phyloP scores from a whole-genome alignment of 768 basidiomycete genomes.

The Suillus clintonianus region DNA sequence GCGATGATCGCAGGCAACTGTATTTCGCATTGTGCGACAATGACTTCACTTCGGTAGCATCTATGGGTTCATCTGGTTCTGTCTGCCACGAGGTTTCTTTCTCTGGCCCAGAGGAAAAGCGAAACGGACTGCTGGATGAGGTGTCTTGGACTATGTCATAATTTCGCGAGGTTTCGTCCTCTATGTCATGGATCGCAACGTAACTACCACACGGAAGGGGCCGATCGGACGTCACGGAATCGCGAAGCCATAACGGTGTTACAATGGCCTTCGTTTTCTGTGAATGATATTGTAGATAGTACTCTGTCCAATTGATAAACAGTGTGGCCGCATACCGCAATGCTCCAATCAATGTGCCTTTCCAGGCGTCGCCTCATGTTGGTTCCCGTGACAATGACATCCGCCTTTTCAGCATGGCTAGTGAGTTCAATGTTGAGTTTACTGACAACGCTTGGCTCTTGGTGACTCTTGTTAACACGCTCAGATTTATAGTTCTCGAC shows the following conservation, averaged over 20 bases:
- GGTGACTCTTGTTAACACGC: background rate
- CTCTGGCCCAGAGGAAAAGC: background rate
- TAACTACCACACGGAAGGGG: constrained; percentile 56
- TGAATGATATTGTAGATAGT: constrained; percentile 5
- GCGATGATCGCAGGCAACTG: constrained; percentile 64
- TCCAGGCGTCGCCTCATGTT: constrained; percentile 69
- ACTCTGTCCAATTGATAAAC: background rate
- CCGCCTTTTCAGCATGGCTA: constrained; percentile 46
- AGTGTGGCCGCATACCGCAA: constrained; percentile 52
- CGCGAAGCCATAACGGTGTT: constrained; percentile 68
- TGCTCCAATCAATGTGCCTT: constrained; percentile 64
- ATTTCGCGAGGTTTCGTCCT: constrained; percentile 44
- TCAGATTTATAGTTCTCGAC: constrained; percentile 16
- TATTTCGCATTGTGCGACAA: constrained; percentile 41
- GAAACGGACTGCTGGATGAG: background rate
- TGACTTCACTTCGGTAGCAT: constrained; percentile 15
- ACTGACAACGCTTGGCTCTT: background rate
- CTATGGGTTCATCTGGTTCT: constrained; percentile 22
- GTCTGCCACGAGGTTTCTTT: background rate
- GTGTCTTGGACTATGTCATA: constrained; percentile 30
- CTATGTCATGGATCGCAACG: constrained; percentile 54
- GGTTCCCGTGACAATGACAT: constrained; percentile 67
- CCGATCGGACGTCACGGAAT: constrained; percentile 49
- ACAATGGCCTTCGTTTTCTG: constrained; percentile 71
- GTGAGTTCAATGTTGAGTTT: constrained; percentile 37